A percentile compares a stretch with the other conserved stretches of the same genome.
Conservation (phyloP, 2,329 filamentous ascomycete species). For the Remersonia thermophila region DNA sequence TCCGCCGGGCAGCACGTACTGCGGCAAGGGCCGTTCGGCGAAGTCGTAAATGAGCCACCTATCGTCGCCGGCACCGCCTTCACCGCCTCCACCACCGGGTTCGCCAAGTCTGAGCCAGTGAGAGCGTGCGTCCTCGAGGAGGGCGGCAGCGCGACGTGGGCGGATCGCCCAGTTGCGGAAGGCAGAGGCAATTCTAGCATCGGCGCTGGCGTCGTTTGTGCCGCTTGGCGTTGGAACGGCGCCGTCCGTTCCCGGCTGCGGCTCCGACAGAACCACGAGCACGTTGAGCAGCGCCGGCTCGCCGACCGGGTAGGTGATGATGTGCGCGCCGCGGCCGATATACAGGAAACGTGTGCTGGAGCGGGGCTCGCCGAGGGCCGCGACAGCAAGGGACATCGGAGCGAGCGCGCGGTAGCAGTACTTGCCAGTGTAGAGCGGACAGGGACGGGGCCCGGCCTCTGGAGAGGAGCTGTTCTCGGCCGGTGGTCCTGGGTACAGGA, state of each 20-base stretch:
- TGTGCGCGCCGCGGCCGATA: constrained; percentile 43
- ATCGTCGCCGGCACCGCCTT: constrained; percentile 3
- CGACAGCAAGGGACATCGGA: constrained; percentile 45
- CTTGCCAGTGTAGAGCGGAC: constrained; percentile 40
- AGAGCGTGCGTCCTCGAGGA: background rate
- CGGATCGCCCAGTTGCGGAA: too few relatives aligned
- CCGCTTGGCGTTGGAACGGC: background rate
- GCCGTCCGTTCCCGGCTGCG: background rate
- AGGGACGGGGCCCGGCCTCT: constrained; percentile 12
- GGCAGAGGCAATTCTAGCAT: too few relatives aligned
- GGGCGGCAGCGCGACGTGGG: background rate
- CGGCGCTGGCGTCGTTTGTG: too few relatives aligned
- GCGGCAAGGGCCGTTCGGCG: constrained; percentile 30
- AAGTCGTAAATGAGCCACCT: constrained; percentile 46
- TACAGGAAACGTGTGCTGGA: constrained; percentile 42
- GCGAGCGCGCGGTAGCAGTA: constrained; percentile 51
- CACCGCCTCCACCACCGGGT: background rate
- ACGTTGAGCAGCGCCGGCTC: constrained; percentile 46
- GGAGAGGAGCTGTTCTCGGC: constrained; percentile 8
- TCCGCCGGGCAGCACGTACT: constrained; percentile 26
- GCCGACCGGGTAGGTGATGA: constrained; percentile 50
- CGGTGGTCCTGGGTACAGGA: constrained; percentile 22
- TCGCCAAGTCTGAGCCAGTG: background rate
- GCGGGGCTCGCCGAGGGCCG: constrained; percentile 36
- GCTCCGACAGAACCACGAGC: constrained; percentile 29